Percentiles rank a stretch among this genome's conserved stretches.
Conservation (phyloP, 2,329 filamentous ascomycete genomes). For the Colletotrichum sp. region DNA sequence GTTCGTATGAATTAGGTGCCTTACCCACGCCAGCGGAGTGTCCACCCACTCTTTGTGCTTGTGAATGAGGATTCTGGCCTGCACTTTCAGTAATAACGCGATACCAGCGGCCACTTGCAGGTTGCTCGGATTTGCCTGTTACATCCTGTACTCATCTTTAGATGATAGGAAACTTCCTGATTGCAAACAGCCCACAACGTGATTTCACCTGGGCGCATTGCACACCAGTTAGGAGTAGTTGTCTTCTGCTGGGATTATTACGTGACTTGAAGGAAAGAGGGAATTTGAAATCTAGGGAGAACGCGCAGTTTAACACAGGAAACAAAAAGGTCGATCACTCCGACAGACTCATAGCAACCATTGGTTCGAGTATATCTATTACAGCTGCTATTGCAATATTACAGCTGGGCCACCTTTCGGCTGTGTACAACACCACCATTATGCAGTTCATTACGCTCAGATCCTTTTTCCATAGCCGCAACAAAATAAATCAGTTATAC, state of each 20-base stretch:
- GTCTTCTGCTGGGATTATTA: neutral
- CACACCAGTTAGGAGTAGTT: neutral
- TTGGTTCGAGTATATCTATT: too few species aligned
- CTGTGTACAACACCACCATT: neutral
- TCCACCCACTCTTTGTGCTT: too few species aligned
- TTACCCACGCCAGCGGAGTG: too few species aligned
- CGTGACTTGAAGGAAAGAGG: neutral
- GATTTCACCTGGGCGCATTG: neutral
- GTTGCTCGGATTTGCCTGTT: neutral
- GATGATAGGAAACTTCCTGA: neutral
- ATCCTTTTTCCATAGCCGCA: neutral
- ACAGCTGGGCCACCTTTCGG: neutral
- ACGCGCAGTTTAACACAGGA: too few species aligned
- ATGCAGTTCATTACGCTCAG: neutral
- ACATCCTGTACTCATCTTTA: neutral
- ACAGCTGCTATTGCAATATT: neutral
- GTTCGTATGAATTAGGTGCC: too few species aligned
- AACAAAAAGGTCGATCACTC: too few species aligned
- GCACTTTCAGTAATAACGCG: neutral
- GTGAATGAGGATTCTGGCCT: neutral
- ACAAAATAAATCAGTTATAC: neutral
- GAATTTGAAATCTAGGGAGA: too few species aligned
- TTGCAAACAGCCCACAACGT: neutral
- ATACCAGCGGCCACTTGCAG: neutral
- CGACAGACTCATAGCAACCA: too few species aligned